phyloP scores from a whole-genome alignment of 2,329 filamentous ascomycete species.

The Beauveria sp. region DNA sequence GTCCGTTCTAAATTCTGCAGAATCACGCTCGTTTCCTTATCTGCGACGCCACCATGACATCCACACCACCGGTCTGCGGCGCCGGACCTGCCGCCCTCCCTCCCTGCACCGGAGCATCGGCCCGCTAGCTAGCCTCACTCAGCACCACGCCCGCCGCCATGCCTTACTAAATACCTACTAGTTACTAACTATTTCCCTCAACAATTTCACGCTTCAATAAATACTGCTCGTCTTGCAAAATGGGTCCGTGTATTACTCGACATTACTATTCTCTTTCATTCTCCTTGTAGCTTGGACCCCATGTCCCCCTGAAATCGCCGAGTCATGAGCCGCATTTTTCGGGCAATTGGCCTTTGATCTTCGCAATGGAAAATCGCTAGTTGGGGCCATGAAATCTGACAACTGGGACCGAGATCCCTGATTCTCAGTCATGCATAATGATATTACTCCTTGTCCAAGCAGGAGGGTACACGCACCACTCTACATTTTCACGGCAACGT shows the following conservation, averaged over 20 bases:
- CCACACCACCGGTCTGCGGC: constrained; percentile 1
- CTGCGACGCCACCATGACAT: not conserved
- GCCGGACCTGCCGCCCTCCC: not conserved
- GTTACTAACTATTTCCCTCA: not conserved
- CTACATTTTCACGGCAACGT: not conserved
- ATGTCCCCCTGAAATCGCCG: not conserved
- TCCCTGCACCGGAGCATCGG: constrained; percentile 7
- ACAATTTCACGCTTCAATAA: not conserved
- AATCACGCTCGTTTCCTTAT: not conserved
- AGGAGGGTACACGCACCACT: not conserved
- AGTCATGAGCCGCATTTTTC: not conserved
- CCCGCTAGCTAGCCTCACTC: constrained; percentile 7
- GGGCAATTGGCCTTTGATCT: not conserved
- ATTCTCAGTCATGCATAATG: not conserved
- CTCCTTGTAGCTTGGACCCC: not conserved
- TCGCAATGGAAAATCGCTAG: too few relatives aligned
- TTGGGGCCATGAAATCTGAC: not conserved
- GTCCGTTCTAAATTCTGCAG: not conserved
- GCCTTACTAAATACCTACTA: not conserved
- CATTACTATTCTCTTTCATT: not conserved
- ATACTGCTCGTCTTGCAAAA: not conserved
- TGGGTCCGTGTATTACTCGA: not conserved
- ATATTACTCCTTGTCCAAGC: not conserved
- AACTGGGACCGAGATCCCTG: not conserved
- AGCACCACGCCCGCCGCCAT: not conserved